Base-by-base conservation (phyloP, 805 yeast species). In the Sugiyamaella valdiviana region DNA sequence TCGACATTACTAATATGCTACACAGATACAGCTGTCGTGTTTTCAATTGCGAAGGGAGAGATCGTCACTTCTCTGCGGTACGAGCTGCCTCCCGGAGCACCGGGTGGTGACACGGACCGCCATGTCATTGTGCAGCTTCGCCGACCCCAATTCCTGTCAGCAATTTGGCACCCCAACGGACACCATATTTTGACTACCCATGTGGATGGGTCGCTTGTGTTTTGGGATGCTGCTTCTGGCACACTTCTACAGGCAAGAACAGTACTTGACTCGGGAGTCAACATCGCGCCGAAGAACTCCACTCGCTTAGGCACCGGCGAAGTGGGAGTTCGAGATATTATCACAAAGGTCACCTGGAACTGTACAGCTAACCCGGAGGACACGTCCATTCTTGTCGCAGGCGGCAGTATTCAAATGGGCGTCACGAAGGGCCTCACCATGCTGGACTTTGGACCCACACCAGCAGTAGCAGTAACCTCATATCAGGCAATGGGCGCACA, bases 111-210 rank as follows among this genome's bases (percentile, higher is more conserved):
- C 40, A 52, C 63, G 2, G 56, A 59, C 17, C 58, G 64, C 1
- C 38, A 59, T 0, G 61, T 49, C 17, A 48, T 50, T 14, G 41
- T 48, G 22, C 52, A 51, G 7, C 42, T 46, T 24, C 50, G 82
- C 44, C 57, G 51, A n/a, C 81, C 82, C 2, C 63, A 60, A 19
- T 57, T 73, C 0, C 50, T 68, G 1, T 68, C 80, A 44, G 82
- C 95, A 0, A 70, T 78, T 29, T 93, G 86, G 78, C 97, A 91
- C 64, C 99, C 99, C 2, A 88, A 88, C 61, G 96, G 98, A 0
- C 74, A 89, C 40, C 95, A 90, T 61, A 68, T 87, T 2, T 74
- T 85, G 17, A 82, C 96, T 0, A 75, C 80, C 2, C 95, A 91
- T 64, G 80, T 71, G 19, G 96, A 90, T 60, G 91, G 91, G 46